These are phyloP conservation scores for Athelia psychrophila DNA, from an alignment of 1,284 basidiomycete genomes.

Conservation along the genomic window DNA sequence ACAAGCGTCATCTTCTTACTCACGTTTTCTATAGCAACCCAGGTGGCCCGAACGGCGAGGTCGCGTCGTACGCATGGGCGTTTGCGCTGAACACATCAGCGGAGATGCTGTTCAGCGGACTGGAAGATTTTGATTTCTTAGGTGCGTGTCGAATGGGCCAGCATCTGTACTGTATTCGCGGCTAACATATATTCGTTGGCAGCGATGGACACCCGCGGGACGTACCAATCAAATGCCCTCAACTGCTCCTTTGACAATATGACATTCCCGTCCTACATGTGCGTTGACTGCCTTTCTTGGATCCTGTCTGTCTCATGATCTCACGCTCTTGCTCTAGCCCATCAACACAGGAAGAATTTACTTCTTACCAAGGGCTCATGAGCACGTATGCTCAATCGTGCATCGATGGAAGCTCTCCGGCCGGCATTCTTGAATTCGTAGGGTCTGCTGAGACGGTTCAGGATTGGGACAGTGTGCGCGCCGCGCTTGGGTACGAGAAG, in stretches of 20 bases:
- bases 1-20: too few species aligned
- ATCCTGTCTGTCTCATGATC: not conserved
- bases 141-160: not conserved
- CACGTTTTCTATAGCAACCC: not conserved
- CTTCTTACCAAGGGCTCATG: slow-evolving; percentile 8
- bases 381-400: slow-evolving; percentile 6
- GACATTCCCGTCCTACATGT: not conserved
- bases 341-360: slow-evolving; percentile 9
- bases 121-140: not conserved
- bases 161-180: not conserved
- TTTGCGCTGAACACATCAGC: not conserved
- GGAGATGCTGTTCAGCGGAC: not conserved
- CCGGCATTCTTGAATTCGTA: slow-evolving; percentile 12
- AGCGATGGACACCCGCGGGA: not conserved
- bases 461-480: slow-evolving; percentile 13
- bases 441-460: slow-evolving; percentile 11
- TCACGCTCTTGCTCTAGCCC: slow-evolving; percentile 6
- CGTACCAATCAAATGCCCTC: not conserved
- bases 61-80: not conserved
- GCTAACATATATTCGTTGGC: not conserved
- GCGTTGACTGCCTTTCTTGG: not conserved
- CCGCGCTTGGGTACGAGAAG: slow-evolving; percentile 12
- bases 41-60: not conserved
- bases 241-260: not conserved
- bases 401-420: slow-evolving; percentile 9